Percentiles rank a stretch among this genome's conserved stretches.
These are phyloP conservation scores for Tolypocladium tropicale DNA, from an alignment of 2,329 filamentous ascomycete species.

Conservation along the genomic window DNA sequence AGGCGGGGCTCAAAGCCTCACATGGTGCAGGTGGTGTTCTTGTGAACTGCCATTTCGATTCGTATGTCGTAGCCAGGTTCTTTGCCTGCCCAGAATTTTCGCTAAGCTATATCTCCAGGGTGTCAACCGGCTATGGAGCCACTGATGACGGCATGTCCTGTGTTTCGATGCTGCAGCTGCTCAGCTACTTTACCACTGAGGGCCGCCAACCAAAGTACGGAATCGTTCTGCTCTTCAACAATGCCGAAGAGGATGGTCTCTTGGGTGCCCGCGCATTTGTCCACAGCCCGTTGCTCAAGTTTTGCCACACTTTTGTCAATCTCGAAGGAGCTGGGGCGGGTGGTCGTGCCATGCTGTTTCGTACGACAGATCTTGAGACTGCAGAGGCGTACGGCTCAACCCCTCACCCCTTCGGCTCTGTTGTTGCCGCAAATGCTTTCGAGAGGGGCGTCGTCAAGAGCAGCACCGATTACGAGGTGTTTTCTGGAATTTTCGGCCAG, in stretches of 20 bases:
- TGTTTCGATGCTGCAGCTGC: constrained; percentile 72
- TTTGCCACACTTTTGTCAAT: constrained; percentile 84
- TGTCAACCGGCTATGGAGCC: constrained; percentile 83
- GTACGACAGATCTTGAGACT: constrained; percentile 78
- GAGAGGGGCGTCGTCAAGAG: constrained; percentile 68
- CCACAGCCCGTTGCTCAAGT: constrained; percentile 68
- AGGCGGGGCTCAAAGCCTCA: constrained; percentile 28
- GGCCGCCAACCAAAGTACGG: constrained; percentile 67
- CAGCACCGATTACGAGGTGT: constrained; percentile 82
- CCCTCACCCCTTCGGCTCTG: constrained; percentile 71
- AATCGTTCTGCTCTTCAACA: constrained; percentile 81
- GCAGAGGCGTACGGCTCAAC: constrained; percentile 65
- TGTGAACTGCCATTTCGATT: constrained; percentile 90
- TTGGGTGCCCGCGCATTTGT: constrained; percentile 81
- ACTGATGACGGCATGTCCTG: constrained; percentile 92
- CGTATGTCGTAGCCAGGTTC: constrained; percentile 25
- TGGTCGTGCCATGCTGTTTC: constrained; percentile 77
- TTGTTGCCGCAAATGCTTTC: constrained; percentile 78
- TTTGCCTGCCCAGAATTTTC: too few relatives aligned
- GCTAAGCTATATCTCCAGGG: constrained; percentile 36
- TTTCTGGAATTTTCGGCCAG: constrained; percentile 66
- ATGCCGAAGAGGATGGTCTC: constrained; percentile 88
- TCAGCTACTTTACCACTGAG: constrained; percentile 72
- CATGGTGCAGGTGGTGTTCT: constrained; percentile 66
- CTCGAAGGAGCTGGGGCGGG: constrained; percentile 92